Evolutionary conservation across 192 early-diverging fungal species (phyloP), one percentile per base, ranked within the genome.

Genomic region (Podochytrium sp.): DNA sequence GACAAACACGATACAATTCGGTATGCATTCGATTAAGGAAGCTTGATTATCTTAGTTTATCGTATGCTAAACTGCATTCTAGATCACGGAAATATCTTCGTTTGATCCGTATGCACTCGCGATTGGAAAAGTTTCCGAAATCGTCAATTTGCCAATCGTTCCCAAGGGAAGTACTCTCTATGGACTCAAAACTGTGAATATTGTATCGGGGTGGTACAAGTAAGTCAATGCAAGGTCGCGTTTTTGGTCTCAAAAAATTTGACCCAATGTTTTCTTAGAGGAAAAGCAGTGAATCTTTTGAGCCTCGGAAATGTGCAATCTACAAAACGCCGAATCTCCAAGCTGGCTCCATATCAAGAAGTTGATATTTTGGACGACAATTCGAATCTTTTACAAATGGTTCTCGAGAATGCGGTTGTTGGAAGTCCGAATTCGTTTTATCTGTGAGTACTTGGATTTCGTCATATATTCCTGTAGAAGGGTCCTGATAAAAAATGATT

Each of bases 321-420:
- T 43, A 59, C 38, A 1, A 38, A 57, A 25, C 35, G 30, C 3
- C 1, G 3, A 7, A 5, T 71, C 14, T 59, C 37, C 1, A 25
- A 38, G 40, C 25, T 71, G 3, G 25, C 40, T 6, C 18, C 69
- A 7, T 39, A 29, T 20, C 38, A 57, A 0, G 69, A 71, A 59
- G 69, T 71, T 7, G 69, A 71, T 40, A 59, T 71, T 38, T 14
- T 71, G 14, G 69, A 71, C 41, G 38, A 59, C 3, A 42, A 71
- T 34, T 57, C 27, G 6, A 59, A 71, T 40, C 57, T 32, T 25
- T 2, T 41, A 7, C 16, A 12, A 1, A 59, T 59, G 43, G 39
- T 71, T 42, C 35, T 71, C 5, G 55, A 59, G 1, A 59, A 38
- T 27, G 53, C 10, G 0, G 12, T 25, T 7, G 16, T 43, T 12